phyloP scores from a whole-genome alignment of 495 filamentous ascomycete species.

The Aspergillus heteromorphus region DNA sequence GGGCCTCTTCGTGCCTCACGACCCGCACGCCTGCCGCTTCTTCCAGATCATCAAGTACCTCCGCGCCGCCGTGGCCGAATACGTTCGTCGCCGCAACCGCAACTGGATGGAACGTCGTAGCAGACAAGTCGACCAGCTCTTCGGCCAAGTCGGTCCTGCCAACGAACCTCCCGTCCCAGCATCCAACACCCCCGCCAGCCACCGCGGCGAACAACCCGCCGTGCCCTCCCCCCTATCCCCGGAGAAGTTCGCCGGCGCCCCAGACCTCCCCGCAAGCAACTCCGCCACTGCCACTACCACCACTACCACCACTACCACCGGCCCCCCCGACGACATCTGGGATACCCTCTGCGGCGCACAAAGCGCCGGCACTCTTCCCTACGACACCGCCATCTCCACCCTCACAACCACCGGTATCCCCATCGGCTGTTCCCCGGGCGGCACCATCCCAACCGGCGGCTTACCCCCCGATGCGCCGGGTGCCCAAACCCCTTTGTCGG shows the following conservation, averaged over 20 bases:
- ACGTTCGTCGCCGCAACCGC: constrained; percentile 32
- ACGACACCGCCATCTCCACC: constrained; percentile 44
- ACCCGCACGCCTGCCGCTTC: constrained; percentile 60
- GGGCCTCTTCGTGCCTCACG: constrained; percentile 53
- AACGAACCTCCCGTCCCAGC: constrained; percentile 17
- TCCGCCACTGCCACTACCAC: constrained; percentile 8
- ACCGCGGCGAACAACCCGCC: constrained; percentile 8
- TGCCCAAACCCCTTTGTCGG: constrained; percentile 34
- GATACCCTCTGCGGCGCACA: constrained; percentile 29
- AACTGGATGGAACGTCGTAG: constrained; percentile 36
- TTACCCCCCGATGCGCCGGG: constrained; percentile 6
- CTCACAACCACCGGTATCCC: constrained; percentile 44
- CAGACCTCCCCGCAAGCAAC: constrained; percentile 11
- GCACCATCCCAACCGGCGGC: constrained; percentile 25
- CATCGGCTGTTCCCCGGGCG: constrained; percentile 36
- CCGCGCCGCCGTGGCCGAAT: constrained; percentile 47
- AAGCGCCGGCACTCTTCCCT: constrained; percentile 24
- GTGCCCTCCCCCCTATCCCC: constrained; percentile 25
- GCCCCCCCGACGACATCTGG: constrained; percentile 24
- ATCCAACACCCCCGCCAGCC: constrained; percentile 9
- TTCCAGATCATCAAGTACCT: constrained; percentile 62
- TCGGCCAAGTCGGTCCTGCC: constrained; percentile 29
- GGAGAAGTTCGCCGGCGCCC: constrained; percentile 13
- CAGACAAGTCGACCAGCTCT: constrained; percentile 36
- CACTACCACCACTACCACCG: constrained; percentile 9